A percentile compares a stretch with the other conserved stretches of the same genome.
Conservation (phyloP, 345 rosid genomes). For the Murraya koenigii region DNA sequence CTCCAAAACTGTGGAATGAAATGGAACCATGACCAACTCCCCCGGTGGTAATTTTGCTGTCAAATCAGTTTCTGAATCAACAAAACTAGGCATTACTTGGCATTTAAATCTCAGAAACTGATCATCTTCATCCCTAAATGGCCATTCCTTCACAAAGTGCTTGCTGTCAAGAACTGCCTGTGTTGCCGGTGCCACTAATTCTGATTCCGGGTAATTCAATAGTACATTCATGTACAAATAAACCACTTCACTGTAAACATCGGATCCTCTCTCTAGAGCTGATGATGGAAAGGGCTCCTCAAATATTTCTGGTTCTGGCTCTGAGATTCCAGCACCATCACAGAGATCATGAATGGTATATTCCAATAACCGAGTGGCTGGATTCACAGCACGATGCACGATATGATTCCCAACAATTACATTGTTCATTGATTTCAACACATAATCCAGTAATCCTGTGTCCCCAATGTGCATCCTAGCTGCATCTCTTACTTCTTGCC, state of each 20-base stretch:
- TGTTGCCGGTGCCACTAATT: slow-evolving; percentile 40
- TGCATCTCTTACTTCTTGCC: slow-evolving; percentile 89
- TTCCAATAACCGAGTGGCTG: slow-evolving; percentile 57
- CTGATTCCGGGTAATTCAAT: slow-evolving; percentile 53
- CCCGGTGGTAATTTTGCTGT: slow-evolving; percentile 42
- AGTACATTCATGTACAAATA: slow-evolving; percentile 52
- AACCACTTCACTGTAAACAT: slow-evolving; percentile 54
- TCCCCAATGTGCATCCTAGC: slow-evolving; percentile 92
- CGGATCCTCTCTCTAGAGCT: slow-evolving; percentile 37
- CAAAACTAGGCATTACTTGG: slow-evolving; percentile 42
- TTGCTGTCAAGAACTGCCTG: slow-evolving; percentile 71
- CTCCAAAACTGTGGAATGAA: slow-evolving; percentile 63
- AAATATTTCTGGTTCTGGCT: slow-evolving; percentile 16
- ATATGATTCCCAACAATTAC: slow-evolving; percentile 55
- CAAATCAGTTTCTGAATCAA: slow-evolving; percentile 25
- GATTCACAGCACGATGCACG: slow-evolving; percentile 61
- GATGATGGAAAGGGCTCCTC: slow-evolving; percentile 19
- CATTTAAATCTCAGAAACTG: slow-evolving; percentile 48
- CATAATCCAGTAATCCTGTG: slow-evolving; percentile 82
- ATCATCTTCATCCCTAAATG: slow-evolving; percentile 48
- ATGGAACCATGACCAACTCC: slow-evolving; percentile 54
- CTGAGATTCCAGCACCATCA: slow-evolving; percentile 11
- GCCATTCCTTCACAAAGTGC: slow-evolving; percentile 76
- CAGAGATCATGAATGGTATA: slow-evolving; percentile 61
- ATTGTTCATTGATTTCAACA: slow-evolving; percentile 78